phyloP scores from a whole-genome alignment of 176 grass and related monocot species.

The Alloteropsis semialata region DNA sequence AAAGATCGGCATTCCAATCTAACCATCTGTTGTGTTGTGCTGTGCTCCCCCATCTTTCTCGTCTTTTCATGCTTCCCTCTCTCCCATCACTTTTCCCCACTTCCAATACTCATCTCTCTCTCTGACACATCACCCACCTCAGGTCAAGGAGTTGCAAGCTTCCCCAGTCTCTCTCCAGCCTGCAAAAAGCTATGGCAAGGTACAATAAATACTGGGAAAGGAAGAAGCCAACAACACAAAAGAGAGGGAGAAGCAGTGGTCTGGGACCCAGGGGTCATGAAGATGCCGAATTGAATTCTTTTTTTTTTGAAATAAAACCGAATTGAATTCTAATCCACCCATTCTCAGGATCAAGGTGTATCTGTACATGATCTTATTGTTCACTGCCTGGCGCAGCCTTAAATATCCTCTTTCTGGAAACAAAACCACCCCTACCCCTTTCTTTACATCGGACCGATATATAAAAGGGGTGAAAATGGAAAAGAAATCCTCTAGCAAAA shows the following conservation, averaged over 20 bases:
- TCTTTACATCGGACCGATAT: conserved; percentile 46
- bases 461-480: conserved; percentile 25
- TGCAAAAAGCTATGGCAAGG: conserved; percentile 56
- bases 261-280: conserved; percentile 24
- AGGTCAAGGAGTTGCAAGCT: conserved; percentile 42
- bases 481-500: conserved; percentile 39
- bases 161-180: conserved; percentile 8
- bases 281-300: conserved; percentile 48
- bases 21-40: conserved; percentile 38
- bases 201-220: conserved; percentile 72
- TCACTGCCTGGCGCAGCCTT: conserved; percentile 51
- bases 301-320: too few species aligned
- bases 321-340: conserved; percentile 66
- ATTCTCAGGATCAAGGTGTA: conserved; percentile 65
- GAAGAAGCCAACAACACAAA: conserved; percentile 34
- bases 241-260: conserved; percentile 38
- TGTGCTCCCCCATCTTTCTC: conserved; percentile 37
- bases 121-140: conserved; percentile 33
- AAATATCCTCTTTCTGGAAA: conserved; percentile 71
- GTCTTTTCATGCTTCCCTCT: conserved; percentile 42
- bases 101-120: conserved; percentile 28
- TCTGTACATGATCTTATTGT: conserved; percentile 81
- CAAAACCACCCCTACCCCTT: conserved; percentile 42
- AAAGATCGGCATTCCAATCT: conserved; percentile 50
- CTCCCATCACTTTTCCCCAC: conserved; percentile 50